Evolutionary conservation across 345 rosid species (phyloP), one percentile per base, ranked within the genome.

Genomic region (Punica granatum): DNA sequence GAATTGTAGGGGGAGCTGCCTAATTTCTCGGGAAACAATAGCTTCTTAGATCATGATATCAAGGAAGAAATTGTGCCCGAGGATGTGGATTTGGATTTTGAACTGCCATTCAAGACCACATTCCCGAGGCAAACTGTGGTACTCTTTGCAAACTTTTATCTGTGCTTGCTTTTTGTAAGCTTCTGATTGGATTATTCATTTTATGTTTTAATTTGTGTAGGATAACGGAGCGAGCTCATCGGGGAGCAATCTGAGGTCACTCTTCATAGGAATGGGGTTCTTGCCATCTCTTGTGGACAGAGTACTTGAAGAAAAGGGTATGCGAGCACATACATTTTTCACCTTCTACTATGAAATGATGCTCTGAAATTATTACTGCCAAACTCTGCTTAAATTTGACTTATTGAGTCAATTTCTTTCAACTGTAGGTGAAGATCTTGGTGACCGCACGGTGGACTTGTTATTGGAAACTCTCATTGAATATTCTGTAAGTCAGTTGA

Each of bases 251-350:
- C 67, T 80, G 11, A 84, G 86, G 73, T 85, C 95, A 16, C 80
- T 78, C 67, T 73, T 94, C 30, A 70, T 78, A 64, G 96, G 80
- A 77, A 91, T 94, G 99, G 96, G 99, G 41, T 94, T 82, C 75
- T 58, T 67, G 31, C 76, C 96, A 28, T 76, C 85, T 71, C 89
- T 85, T 72, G 88, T 88, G 9, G 83, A 86, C 76, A 84, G 77
- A 82, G 93, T 74, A 19, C 83, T 94, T 64, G 76, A 84, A 67
- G 95, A 87, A 78, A 87, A 87, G 65, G 98, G 98, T 90, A 85
- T 25, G 71, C 66, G 26, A 15, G 61, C 18, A 6, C 26, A 21
- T 39, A 34, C 37, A n/a, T 41, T 69, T 43, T 44, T 19, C 19
- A 12, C 7, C 33, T 56, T 49, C n/a, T 13, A 49, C 23, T 49